phyloP scores from a whole-genome alignment of 202 grass and related monocot species.

The Panicum hallii region DNA sequence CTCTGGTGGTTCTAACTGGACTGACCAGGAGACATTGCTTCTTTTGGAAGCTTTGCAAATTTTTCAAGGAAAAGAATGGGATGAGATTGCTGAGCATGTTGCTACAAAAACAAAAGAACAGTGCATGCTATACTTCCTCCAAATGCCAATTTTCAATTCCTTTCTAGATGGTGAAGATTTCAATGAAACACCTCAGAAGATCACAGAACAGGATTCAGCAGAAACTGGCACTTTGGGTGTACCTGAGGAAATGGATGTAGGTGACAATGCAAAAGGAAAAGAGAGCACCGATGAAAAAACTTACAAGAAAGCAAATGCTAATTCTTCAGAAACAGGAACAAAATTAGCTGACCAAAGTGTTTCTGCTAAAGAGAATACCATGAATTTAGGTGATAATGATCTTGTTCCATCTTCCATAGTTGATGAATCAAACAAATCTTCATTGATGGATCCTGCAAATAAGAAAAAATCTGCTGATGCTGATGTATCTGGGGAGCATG shows the following conservation, averaged over 20 bases:
- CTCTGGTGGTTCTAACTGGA: slow-evolving; percentile 67
- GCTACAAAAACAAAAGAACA: slow-evolving; percentile 86
- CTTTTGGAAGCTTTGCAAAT: slow-evolving; percentile 86
- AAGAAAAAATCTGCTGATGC: slow-evolving; percentile 9
- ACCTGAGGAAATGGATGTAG: slow-evolving; percentile 48
- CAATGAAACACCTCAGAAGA: slow-evolving; percentile 4
- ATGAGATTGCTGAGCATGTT: slow-evolving; percentile 86
- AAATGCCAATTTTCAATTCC: slow-evolving; percentile 65
- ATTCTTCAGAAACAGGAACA: slow-evolving; percentile 45
- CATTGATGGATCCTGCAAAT: slow-evolving; percentile 38
- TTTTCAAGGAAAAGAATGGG: slow-evolving; percentile 66
- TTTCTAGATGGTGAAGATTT: slow-evolving; percentile 48
- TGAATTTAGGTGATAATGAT: slow-evolving; percentile 29
- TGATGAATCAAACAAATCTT: slow-evolving; percentile 42
- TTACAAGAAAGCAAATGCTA: slow-evolving; percentile 28
- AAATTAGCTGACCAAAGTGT: slow-evolving; percentile 31
- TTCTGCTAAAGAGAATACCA: slow-evolving; percentile 36
- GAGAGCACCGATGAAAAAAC: slow-evolving; percentile 40
- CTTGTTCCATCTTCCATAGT: slow-evolving; percentile 30
- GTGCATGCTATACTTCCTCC: slow-evolving; percentile 78
- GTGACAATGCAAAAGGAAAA: slow-evolving; percentile 52
- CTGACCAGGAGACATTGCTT: slow-evolving; percentile 77
- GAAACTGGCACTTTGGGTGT: slow-evolving; percentile 47
- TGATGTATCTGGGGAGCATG: slow-evolving; percentile 34
- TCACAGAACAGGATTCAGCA: neutral